Percentiles rank a stretch among this genome's conserved stretches.
phyloP scores from a whole-genome alignment of 371 early-diverging fungal species.

The Lichtheimia ramosa region DNA sequence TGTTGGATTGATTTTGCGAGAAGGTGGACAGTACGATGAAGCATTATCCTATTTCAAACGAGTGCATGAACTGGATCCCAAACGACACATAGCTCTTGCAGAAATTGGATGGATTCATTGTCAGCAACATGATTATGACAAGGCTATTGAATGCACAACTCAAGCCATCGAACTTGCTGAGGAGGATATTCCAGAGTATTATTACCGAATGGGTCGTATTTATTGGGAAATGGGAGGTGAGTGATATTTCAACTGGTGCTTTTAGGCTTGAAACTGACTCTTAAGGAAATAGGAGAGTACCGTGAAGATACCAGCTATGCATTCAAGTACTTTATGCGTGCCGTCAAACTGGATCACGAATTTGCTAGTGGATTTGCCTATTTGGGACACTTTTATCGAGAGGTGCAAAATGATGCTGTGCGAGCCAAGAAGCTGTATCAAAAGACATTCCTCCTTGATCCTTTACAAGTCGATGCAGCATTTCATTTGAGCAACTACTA shows the following conservation, averaged over 20 bases:
- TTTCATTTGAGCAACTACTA: slow-evolving; percentile 65
- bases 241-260: neutral
- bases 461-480: slow-evolving; percentile 70
- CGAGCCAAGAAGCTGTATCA: slow-evolving; percentile 84
- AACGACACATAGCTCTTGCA: slow-evolving; percentile 47
- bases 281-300: slow-evolving; percentile 4
- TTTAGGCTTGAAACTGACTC: too few relatives aligned
- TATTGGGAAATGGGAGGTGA: slow-evolving; percentile 82
- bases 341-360: slow-evolving; percentile 72
- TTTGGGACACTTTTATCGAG: slow-evolving; percentile 80
- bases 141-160: slow-evolving; percentile 55
- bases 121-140: slow-evolving; percentile 49
- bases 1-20: slow-evolving; percentile 31
- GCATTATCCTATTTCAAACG: slow-evolving; percentile 55
- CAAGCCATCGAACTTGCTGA: slow-evolving; percentile 52
- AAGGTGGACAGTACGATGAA: slow-evolving; percentile 50
- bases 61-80: slow-evolving; percentile 46
- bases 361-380: slow-evolving; percentile 72
- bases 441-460: slow-evolving; percentile 72
- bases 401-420: slow-evolving; percentile 57
- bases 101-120: slow-evolving; percentile 71
- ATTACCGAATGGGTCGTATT: slow-evolving; percentile 72
- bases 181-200: slow-evolving; percentile 46
- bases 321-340: slow-evolving; percentile 67
- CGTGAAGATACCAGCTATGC: slow-evolving; percentile 30